Percentiles rank a stretch among this genome's conserved stretches.
phyloP scores from a whole-genome alignment of 2,329 filamentous ascomycete genomes.

The Verticillium nubilum region DNA sequence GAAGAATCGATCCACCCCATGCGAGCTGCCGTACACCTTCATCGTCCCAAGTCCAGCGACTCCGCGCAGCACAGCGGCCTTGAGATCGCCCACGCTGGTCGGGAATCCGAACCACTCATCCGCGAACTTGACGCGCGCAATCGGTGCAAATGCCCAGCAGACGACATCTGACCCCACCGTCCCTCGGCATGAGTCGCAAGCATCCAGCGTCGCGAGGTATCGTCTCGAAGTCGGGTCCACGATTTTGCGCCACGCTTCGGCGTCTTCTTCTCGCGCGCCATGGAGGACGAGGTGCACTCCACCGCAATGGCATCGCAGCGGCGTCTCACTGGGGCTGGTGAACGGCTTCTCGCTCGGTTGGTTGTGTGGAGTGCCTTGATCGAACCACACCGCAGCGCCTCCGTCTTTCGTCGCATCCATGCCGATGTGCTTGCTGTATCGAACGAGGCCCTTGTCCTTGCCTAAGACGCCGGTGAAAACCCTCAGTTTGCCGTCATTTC shows the following conservation, averaged over 20 bases:
- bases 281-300: constrained; percentile 37
- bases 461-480: constrained; percentile 32
- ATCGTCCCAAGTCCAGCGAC: constrained; percentile 31
- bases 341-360: neutral
- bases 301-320: constrained; percentile 38
- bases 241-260: constrained; percentile 29
- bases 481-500: constrained; percentile 15
- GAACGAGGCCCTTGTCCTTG: constrained; percentile 25
- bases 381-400: constrained; percentile 41
- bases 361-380: constrained; percentile 12
- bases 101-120: constrained; percentile 20
- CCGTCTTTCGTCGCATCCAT: constrained; percentile 47
- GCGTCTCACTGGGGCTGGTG: constrained; percentile 17
- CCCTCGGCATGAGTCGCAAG: constrained; percentile 41
- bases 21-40: constrained; percentile 34
- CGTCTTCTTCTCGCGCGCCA: constrained; percentile 16
- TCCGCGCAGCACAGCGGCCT: constrained; percentile 23
- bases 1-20: constrained; percentile 40
- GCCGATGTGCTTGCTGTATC: constrained; percentile 32
- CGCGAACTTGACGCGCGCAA: constrained; percentile 27
- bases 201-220: constrained; percentile 31
- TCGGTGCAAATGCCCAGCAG: constrained; percentile 37
- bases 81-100: constrained; percentile 21
- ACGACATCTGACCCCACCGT: constrained; percentile 35
- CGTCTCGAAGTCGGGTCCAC: constrained; percentile 38